phyloP scores from a whole-genome alignment of 2,329 filamentous ascomycete genomes.

The Talaromyces islandicus region DNA sequence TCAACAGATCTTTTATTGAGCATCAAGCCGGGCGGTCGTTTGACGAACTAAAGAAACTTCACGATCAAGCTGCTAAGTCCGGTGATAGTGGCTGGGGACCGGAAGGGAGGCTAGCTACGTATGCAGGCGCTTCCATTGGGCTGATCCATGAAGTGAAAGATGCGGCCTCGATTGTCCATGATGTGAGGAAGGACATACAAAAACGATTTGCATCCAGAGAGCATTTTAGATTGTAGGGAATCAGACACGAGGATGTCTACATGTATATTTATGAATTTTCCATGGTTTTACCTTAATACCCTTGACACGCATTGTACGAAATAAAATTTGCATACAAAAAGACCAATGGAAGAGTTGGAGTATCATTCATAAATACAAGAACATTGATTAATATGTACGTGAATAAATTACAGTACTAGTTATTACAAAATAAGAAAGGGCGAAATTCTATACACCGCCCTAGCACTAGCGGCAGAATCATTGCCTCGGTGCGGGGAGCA shows the following conservation, averaged over 20 bases:
- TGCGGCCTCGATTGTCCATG: slow-evolving; percentile 35
- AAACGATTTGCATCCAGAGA: not conserved
- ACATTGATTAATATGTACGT: not conserved
- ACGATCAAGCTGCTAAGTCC: slow-evolving; percentile 35
- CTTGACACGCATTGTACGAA: not conserved
- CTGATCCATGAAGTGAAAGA: slow-evolving; percentile 36
- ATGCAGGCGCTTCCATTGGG: slow-evolving; percentile 44
- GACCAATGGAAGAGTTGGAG: not conserved
- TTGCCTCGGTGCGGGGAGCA: not conserved
- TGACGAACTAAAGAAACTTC: slow-evolving; percentile 39
- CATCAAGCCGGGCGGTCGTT: slow-evolving; percentile 37
- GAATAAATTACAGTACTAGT: not conserved
- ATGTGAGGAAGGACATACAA: slow-evolving; percentile 11
- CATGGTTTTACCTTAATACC: not conserved
- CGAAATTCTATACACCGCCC: not conserved
- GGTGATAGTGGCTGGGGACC: slow-evolving; percentile 46
- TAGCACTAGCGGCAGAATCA: not conserved
- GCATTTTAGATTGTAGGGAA: not conserved
- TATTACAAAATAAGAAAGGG: not conserved
- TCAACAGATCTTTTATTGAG: slow-evolving; percentile 51
- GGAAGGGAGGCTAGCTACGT: slow-evolving; percentile 45
- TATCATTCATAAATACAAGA: not conserved
- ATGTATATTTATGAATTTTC: not conserved
- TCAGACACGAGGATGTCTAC: not conserved
- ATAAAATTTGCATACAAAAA: not conserved